phyloP scores from a whole-genome alignment of 257 asterid genomes.

The Eucommia ulmoides region DNA sequence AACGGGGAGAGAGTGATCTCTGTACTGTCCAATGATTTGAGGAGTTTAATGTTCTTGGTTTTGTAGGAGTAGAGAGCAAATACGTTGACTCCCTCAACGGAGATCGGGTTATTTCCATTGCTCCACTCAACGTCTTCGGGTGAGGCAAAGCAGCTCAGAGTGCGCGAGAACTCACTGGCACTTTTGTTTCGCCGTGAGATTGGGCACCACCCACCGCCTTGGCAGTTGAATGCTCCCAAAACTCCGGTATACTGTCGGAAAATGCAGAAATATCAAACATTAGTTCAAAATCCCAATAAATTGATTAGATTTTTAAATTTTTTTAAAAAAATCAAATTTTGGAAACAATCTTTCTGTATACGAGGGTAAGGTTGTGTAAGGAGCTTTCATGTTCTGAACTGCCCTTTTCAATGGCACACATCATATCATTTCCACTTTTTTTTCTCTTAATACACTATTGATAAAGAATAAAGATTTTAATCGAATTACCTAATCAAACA shows the following conservation, averaged over 20 bases:
- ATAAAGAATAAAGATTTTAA: not conserved
- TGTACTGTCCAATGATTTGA: conserved; percentile 12
- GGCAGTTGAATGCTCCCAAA: conserved; percentile 24
- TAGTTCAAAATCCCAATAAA: not conserved
- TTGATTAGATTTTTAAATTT: not conserved
- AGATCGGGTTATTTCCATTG: conserved; percentile 17
- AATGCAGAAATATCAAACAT: not conserved
- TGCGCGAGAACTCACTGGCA: conserved; percentile 8
- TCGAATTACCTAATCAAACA: not conserved
- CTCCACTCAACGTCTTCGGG: conserved; percentile 33
- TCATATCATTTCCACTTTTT: not conserved
- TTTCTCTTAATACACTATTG: not conserved
- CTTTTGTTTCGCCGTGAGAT: conserved; percentile 13
- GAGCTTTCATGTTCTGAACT: too few species aligned
- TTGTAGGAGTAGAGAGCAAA: conserved; percentile 25
- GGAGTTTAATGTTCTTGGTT: conserved; percentile 20
- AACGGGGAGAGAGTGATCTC: conserved; percentile 20
- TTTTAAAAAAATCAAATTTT: not conserved
- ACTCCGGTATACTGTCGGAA: conserved; percentile 17
- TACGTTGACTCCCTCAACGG: conserved; percentile 7
- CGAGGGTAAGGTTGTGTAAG: too few species aligned
- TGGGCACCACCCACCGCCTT: conserved; percentile 27
- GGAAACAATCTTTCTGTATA: too few species aligned
- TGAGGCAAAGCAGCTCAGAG: conserved; percentile 9
- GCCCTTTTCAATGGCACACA: too few species aligned